Percentiles rank a stretch among this genome's conserved stretches.
Conservation (phyloP, 305 asterid species). For the Striga hermonthica region DNA sequence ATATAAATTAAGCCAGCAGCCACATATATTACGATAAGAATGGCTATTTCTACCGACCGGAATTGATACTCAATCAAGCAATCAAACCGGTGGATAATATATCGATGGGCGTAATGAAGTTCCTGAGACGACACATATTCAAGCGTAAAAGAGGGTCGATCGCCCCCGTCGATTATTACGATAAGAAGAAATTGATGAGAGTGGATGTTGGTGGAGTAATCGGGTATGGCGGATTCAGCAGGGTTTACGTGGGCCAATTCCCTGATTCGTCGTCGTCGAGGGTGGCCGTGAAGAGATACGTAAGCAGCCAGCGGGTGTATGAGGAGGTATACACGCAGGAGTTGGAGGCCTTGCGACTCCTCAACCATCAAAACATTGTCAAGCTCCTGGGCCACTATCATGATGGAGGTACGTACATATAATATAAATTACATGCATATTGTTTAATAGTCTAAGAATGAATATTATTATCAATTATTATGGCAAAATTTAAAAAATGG, state of each 20-base stretch:
- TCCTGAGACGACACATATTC: slow-evolving; percentile 28
- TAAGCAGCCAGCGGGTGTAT: slow-evolving; percentile 32
- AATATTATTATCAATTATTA: too few species aligned
- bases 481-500: too few species aligned
- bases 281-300: slow-evolving; percentile 35
- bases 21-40: background rate
- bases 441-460: too few species aligned
- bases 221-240: slow-evolving; percentile 47
- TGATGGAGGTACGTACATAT: slow-evolving; percentile 39
- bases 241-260: slow-evolving; percentile 35
- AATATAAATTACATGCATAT: background rate
- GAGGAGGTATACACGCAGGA: slow-evolving; percentile 34
- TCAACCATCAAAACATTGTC: slow-evolving; percentile 33
- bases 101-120: slow-evolving; percentile 32
- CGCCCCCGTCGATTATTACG: slow-evolving; percentile 16
- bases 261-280: background rate
- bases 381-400: slow-evolving; percentile 50
- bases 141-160: slow-evolving; percentile 13
- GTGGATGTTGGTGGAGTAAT: slow-evolving; percentile 28
- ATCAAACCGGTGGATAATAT: background rate
- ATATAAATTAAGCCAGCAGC: background rate
- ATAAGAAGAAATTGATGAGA: slow-evolving; percentile 33
- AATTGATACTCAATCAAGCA: background rate
- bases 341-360: slow-evolving; percentile 32
- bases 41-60: background rate